Base-by-base conservation (phyloP, 176 grass and related monocot species). In the Oryza punctata region DNA sequence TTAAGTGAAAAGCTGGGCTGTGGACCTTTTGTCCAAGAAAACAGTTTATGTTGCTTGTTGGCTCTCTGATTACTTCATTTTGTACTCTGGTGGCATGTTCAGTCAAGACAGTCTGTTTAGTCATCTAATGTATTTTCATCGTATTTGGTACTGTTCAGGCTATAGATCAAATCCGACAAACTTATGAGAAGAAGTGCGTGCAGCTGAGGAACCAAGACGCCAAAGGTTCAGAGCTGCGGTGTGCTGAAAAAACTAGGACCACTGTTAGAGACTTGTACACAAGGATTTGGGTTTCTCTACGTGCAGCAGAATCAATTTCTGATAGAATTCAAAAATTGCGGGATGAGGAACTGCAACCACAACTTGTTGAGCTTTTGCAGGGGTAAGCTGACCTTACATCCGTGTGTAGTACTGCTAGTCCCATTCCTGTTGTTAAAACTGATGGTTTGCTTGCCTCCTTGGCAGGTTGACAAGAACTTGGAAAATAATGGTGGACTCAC, bases 401-500 rank as follows among this genome's bases (percentile, higher is more conserved):
- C 21, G 29, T 70, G 2, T 76, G 14, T 82, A 43, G 5, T 9
- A 28, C 70, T 49, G 13, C 19, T 82, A 63, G 6, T 65, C 54
- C 15, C 1, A 9, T 85, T 69, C 45, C 45, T 50, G 70, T 7
- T 28, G 27, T 67, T 0, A 19, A 5, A 72, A 64, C 60, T 81
- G 54, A 88, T 52, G 11, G 11, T 45, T 67, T 71, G 30, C 19
- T 26, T 91, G 72, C 14, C 47, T 68, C 41, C 5, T 60, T 80
- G 52, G 81, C 92, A 98, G 96, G 44, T 80, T 98, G 49, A 76
- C 41, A 23, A 91, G 86, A 76, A 85, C 85, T 81, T 98, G 93
- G 93, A 98, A 95, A 90, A 73, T 84, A 87, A 98, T 98, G 96
- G 85, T 93, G 0, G 93, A 98, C 25, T 95, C 92, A 0, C 96